Conservation (phyloP, 177 flowering plant species). For the Vitis hybrid region DNA sequence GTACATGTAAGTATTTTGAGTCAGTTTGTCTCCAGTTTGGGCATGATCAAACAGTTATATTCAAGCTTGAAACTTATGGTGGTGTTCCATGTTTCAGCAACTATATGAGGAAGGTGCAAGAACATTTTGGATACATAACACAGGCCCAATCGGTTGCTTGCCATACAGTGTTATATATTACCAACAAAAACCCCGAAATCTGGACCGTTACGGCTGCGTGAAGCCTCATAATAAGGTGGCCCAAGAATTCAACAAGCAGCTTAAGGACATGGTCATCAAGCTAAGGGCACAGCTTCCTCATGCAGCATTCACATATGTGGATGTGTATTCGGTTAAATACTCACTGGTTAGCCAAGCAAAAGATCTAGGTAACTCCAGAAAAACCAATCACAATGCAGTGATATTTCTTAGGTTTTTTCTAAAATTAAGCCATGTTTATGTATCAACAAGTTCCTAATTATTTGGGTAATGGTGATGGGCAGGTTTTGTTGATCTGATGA, state of each 20-base stretch:
- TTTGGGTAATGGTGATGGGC: conserved; percentile 11
- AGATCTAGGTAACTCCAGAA: conserved; percentile 35
- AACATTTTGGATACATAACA: conserved; percentile 71
- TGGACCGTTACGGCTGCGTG: conserved; percentile 57
- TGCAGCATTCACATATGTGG: conserved; percentile 60
- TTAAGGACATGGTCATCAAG: conserved; percentile 38
- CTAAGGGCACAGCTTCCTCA: conserved; percentile 37
- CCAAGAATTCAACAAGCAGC: conserved; percentile 61
- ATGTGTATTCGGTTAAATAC: conserved; percentile 64
- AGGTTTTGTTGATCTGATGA: conserved; percentile 68
- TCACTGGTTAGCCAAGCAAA: conserved; percentile 41
- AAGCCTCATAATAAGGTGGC: conserved; percentile 50
- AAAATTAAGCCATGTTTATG: neutral
- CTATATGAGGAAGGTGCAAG: conserved; percentile 63
- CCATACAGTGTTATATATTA: conserved; percentile 35
- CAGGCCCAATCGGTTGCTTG: conserved; percentile 78
- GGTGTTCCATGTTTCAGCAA: conserved; percentile 33
- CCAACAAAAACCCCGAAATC: conserved; percentile 21
- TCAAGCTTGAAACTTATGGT: neutral
- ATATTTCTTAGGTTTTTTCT: neutral
- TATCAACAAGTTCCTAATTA: neutral
- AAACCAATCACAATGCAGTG: neutral
- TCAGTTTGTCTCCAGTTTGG: too few species aligned
- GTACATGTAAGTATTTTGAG: conserved; percentile 36
- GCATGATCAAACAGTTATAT: neutral